Percentiles rank a stretch among this genome's conserved stretches.
Conservation (phyloP, 805 yeast species). For the Candida ponderosae region DNA sequence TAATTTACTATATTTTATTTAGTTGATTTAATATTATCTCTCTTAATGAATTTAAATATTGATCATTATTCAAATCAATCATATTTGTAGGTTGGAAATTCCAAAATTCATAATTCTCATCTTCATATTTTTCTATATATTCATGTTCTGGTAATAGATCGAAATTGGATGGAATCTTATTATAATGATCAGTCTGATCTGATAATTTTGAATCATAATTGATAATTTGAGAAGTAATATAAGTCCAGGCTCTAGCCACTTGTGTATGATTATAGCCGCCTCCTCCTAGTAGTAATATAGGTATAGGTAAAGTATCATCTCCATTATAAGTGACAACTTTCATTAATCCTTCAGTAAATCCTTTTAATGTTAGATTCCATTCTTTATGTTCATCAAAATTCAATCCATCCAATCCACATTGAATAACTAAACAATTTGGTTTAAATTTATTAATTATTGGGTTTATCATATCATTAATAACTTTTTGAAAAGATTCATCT, state of each 20-base stretch:
- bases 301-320: conserved; percentile 13
- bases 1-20: conserved; percentile 8
- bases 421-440: conserved; percentile 53
- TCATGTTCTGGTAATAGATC: conserved; percentile 48
- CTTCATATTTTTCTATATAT: conserved; percentile 31
- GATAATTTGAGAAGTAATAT: conserved; percentile 21
- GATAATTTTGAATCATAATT: too few species aligned
- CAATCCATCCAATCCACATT: conserved; percentile 71
- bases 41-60: conserved; percentile 19
- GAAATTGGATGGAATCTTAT: too few species aligned
- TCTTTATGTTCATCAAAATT: conserved; percentile 54
- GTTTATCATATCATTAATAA: conserved; percentile 32
- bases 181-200: too few species aligned
- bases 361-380: conserved; percentile 61
- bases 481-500: conserved; percentile 32
- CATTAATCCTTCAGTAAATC: conserved; percentile 30
- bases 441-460: conserved; percentile 30
- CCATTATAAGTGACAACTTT: conserved; percentile 18
- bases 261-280: conserved; percentile 68
- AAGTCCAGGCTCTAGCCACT: conserved; percentile 51
- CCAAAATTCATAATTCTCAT: conserved; percentile 45
- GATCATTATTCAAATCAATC: conserved; percentile 22
- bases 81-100: conserved; percentile 24
- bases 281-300: conserved; percentile 56
- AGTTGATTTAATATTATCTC: conserved; percentile 3